Evolutionary conservation across 2,329 filamentous ascomycete genomes (phyloP).

Genomic region (Aureobasidium zeae): DNA sequence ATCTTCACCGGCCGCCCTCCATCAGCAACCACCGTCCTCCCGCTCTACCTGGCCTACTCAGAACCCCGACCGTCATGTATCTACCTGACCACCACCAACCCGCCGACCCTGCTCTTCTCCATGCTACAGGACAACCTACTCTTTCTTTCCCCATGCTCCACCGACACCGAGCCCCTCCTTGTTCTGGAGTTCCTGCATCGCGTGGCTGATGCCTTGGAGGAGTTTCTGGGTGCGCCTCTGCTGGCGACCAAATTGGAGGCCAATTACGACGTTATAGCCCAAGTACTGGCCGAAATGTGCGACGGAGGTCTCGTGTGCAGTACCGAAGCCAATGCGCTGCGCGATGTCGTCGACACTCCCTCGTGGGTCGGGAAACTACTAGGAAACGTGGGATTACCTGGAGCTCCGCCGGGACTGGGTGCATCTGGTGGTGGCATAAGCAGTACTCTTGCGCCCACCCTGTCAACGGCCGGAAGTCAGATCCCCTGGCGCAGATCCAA

Average conservation of each 20-base stretch:
- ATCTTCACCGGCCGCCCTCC: constrained; percentile 76
- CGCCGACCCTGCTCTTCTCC: constrained; percentile 81
- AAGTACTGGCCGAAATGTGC: constrained; percentile 91
- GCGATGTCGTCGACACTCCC: constrained; percentile 86
- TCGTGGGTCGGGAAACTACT: constrained; percentile 82
- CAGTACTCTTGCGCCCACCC: constrained; percentile 20
- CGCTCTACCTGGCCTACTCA: constrained; percentile 77
- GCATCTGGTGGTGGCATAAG: background rate
- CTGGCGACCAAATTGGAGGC: constrained; percentile 77
- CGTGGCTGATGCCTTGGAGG: constrained; percentile 83
- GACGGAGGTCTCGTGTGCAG: constrained; percentile 83
- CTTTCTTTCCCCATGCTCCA: constrained; percentile 74
- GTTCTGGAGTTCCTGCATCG: constrained; percentile 92
- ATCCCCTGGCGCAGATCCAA: constrained; percentile 88
- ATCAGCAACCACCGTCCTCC: constrained; percentile 64
- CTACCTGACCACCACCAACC: constrained; percentile 71
- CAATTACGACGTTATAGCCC: constrained; percentile 88
- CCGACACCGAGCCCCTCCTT: constrained; percentile 79
- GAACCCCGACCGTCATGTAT: constrained; percentile 75
- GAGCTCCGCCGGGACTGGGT: no score
- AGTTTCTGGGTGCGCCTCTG: constrained; percentile 83
- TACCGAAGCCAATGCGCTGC: constrained; percentile 84
- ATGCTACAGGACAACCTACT: constrained; percentile 79
- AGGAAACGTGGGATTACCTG: constrained; percentile 75
- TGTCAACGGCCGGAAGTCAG: constrained; percentile 30